A percentile compares a stretch with the other conserved stretches of the same genome.
These are phyloP conservation scores for Alisma plantagoaquatica DNA, from an alignment of 106 monocot species.

Conservation along the genomic window DNA sequence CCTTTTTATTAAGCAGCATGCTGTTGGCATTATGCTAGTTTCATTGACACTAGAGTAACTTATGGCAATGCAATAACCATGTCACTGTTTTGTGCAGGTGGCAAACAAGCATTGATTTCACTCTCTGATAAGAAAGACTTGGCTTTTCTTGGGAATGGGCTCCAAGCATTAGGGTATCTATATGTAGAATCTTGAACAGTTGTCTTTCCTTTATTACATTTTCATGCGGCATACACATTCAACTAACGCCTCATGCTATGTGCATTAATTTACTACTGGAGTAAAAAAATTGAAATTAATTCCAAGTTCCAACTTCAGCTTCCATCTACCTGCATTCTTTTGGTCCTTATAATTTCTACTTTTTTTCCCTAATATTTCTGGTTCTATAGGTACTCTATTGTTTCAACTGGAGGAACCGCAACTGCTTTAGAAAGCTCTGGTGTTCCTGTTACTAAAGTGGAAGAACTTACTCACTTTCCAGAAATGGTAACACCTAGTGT, in stretches of 20 bases:
- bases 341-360: neutral
- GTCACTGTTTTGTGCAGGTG: conserved; percentile 23
- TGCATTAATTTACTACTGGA: too few species aligned
- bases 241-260: too few species aligned
- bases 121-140: conserved; percentile 80
- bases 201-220: too few species aligned
- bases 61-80: too few species aligned
- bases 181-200: too few species aligned
- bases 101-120: conserved; percentile 87
- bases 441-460: conserved; percentile 77
- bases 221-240: too few species aligned
- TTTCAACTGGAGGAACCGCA: conserved; percentile 92
- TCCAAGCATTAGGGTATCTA: conserved; percentile 82
- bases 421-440: conserved; percentile 60
- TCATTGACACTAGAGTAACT: too few species aligned
- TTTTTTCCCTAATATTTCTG: neutral
- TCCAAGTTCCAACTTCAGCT: too few species aligned
- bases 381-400: conserved; percentile 54
- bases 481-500: conserved; percentile 99
- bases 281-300: too few species aligned
- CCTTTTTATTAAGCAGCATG: too few species aligned
- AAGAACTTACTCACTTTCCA: conserved; percentile 80
- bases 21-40: too few species aligned
- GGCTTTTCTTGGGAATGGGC: conserved; percentile 68
- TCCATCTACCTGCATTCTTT: too few species aligned